Conservation (phyloP, 2,329 filamentous ascomycete species). For the Esteya vermicola region DNA sequence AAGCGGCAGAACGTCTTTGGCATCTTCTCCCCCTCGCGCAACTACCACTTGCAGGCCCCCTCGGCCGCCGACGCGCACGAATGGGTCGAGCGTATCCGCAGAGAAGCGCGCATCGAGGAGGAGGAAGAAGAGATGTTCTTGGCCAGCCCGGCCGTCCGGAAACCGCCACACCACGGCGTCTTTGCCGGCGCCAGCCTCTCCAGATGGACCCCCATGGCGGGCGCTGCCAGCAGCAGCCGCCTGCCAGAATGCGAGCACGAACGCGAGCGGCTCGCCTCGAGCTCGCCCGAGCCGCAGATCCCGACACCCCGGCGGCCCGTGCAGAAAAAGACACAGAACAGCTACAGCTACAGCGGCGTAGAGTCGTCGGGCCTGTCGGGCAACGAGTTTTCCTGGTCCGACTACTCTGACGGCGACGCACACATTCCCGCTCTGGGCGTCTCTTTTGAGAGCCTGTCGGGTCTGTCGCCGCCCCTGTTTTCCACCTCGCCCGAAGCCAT, state of each 20-base stretch:
- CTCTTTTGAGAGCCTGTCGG: slow-evolving; percentile 35
- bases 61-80: slow-evolving; percentile 62
- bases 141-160: slow-evolving; percentile 46
- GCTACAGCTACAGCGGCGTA: slow-evolving; percentile 45
- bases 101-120: slow-evolving; percentile 70
- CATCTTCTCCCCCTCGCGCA: slow-evolving; percentile 78
- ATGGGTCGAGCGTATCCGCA: slow-evolving; percentile 74
- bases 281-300: slow-evolving; percentile 46
- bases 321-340: slow-evolving; percentile 20
- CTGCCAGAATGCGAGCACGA: slow-evolving; percentile 10
- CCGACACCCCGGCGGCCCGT: slow-evolving; percentile 36
- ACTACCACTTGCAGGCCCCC: slow-evolving; percentile 76
- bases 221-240: no score
- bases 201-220: slow-evolving; percentile 1
- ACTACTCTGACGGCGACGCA: slow-evolving; percentile 62
- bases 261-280: slow-evolving; percentile 33
- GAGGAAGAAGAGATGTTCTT: slow-evolving; percentile 75
- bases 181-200: slow-evolving; percentile 3
- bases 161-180: slow-evolving; percentile 29
- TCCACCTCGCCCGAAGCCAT: neutral
- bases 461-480: slow-evolving; percentile 19
- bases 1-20: slow-evolving; percentile 81
- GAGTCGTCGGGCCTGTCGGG: slow-evolving; percentile 32
- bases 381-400: slow-evolving; percentile 64
- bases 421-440: slow-evolving; percentile 28